Evolutionary conservation across 78 protist genomes (phyloP).

Genomic region (Dictyostelium brefeldianum): DNA sequence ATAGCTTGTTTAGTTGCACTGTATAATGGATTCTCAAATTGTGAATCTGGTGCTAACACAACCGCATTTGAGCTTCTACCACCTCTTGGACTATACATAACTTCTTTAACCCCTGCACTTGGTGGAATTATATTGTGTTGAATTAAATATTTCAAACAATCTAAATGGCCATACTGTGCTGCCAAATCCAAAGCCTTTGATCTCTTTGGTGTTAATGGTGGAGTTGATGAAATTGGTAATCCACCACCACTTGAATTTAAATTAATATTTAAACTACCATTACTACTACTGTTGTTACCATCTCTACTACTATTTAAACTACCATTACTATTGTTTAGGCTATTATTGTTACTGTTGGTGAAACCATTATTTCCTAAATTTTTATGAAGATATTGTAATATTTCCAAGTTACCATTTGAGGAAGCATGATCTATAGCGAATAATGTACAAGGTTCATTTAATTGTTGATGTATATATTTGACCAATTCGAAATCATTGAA

Average conservation of each 20-base stretch:
- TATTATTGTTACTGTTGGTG: too few relatives aligned
- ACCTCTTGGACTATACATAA: neutral
- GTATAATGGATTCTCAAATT: neutral
- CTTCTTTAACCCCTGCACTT: neutral
- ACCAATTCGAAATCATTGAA: constrained; percentile 15
- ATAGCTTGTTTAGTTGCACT: neutral
- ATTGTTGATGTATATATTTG: constrained; percentile 21
- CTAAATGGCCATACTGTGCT: constrained; percentile 26
- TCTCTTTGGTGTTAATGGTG: constrained; percentile 12
- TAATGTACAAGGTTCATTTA: neutral
- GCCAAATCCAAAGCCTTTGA: constrained; percentile 19
- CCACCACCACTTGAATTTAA: neutral
- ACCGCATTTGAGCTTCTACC: neutral
- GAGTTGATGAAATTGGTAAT: neutral
- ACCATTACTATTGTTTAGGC: neutral
- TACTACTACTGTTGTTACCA: neutral
- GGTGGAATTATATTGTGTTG: constrained; percentile 25
- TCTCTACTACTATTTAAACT: neutral
- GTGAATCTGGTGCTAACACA: neutral
- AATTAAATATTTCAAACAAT: neutral
- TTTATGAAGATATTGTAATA: constrained; percentile 2
- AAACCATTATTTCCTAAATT: constrained; percentile 1
- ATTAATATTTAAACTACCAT: neutral
- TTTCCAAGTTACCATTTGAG: constrained; percentile 16
- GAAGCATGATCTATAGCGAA: neutral